phyloP scores from a whole-genome alignment of 805 yeast genomes.

The Candida dajiaensis region DNA sequence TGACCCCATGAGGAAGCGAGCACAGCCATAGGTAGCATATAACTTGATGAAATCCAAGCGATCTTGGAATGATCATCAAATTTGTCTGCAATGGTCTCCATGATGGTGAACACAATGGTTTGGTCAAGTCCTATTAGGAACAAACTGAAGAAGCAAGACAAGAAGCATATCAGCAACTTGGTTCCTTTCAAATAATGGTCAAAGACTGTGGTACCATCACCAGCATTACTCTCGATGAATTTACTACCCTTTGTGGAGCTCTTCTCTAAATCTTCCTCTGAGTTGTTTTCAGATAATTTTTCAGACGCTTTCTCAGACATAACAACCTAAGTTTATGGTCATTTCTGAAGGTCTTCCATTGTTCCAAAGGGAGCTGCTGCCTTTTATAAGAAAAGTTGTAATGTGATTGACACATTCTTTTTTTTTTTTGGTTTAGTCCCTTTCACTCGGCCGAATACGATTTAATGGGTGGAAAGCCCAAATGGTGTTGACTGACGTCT shows the following conservation, averaged over 20 bases:
- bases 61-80: conserved; percentile 45
- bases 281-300: neutral
- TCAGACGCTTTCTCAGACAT: neutral
- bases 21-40: conserved; percentile 46
- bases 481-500: too few species aligned
- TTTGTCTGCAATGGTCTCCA: conserved; percentile 42
- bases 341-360: neutral
- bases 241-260: conserved; percentile 1
- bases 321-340: neutral
- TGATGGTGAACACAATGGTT: conserved; percentile 49
- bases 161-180: conserved; percentile 9
- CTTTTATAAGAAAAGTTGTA: neutral
- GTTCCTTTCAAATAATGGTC: conserved; percentile 16
- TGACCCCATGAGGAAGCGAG: conserved; percentile 55
- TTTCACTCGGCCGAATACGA: neutral
- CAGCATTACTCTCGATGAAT: conserved; percentile 20
- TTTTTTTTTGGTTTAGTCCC: neutral
- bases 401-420: neutral
- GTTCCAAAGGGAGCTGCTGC: neutral
- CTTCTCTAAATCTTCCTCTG: neutral
- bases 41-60: conserved; percentile 57
- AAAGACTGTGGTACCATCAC: conserved; percentile 18
- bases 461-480: neutral
- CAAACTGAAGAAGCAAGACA: conserved; percentile 20
- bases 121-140: conserved; percentile 47